Evolutionary conservation across 2,329 filamentous ascomycete genomes (phyloP), one percentile per base, ranked within the genome.

Genomic region (Pestalotiopsis sp.): DNA sequence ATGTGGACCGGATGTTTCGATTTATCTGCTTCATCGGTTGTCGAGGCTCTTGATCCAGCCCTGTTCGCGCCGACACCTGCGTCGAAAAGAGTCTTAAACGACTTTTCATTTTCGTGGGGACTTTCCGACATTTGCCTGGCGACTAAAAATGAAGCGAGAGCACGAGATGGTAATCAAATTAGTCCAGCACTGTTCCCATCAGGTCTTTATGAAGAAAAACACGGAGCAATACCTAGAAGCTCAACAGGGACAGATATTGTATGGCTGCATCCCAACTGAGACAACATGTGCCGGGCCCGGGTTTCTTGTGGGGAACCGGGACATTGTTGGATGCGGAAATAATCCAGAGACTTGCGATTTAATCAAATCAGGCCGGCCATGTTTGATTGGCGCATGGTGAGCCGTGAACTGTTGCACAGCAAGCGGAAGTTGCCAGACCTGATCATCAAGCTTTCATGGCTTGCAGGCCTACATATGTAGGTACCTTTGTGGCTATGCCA

Each of bases 1-100:
- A 72, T 68, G 66, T 78, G 76, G 5, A 80, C 72, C n/a, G 74
- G 77, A 6, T 77, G 74, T 27, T 17, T 40, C 5, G 45, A 62
- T 4, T 56, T 40, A 41, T 59, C 3, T 31, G 4, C 27, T 7
- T 40, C 41, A 17, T 58, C 17, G 45, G 45, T 9, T 3, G 45
- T 57, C 12, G 23, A 9, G 31, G 57, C 57, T 60, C n/a, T 9
- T 38, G 57, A 60, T 60, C 25, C 9, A 3, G 57, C 57, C 6
- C 17, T 52, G 17, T 9, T 52, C 20, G 45, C 45, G 17, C 45
- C 45, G 17, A 52, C 45, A 52, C 20, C 45, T 52, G 45, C 45
- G 3, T 52, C 14, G n/a, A 52, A 52, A 9, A 52, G 45, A 52
- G 45, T 52, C 17, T 52, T n/a, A 5, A 52, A 20, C 0, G 45